These are phyloP conservation scores for Lunasporangiospora selenospora DNA, from an alignment of 192 early-diverging fungal species.

Conservation along the genomic window DNA sequence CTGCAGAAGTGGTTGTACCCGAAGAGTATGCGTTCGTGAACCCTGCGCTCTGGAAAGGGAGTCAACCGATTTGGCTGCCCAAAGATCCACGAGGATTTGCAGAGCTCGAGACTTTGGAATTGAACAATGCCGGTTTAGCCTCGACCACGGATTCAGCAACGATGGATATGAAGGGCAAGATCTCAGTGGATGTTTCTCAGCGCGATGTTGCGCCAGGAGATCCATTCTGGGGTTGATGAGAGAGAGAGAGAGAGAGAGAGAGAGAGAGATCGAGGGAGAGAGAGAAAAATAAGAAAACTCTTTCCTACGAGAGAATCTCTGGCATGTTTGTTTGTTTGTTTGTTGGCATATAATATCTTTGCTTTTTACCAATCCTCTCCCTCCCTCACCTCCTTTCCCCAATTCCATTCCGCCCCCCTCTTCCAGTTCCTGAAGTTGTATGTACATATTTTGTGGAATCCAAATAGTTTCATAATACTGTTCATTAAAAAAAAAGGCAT, in stretches of 20 bases:
- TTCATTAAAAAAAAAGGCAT: too few relatives aligned
- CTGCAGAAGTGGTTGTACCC: slow-evolving; percentile 6
- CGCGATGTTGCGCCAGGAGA: slow-evolving; percentile 20
- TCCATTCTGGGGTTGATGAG: slow-evolving; percentile 17
- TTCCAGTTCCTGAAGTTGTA: too few relatives aligned
- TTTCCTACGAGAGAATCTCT: too few relatives aligned
- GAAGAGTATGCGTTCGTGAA: slow-evolving; percentile 21
- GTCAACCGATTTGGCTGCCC: slow-evolving; percentile 21
- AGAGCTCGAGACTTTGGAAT: slow-evolving; percentile 20
- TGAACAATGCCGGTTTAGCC: slow-evolving; percentile 7
- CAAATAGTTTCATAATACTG: too few relatives aligned
- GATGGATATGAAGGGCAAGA: slow-evolving; percentile 16
- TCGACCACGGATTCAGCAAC: slow-evolving; percentile 17
- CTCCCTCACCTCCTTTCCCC: too few relatives aligned
- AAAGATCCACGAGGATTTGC: slow-evolving; percentile 26
- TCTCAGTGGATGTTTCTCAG: slow-evolving; percentile 4
- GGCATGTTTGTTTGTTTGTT: neutral
- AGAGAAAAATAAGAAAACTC: too few relatives aligned
- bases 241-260: too few relatives aligned
- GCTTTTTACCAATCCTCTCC: too few relatives aligned
- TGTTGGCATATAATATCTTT: neutral
- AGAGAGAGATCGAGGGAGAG: too few relatives aligned
- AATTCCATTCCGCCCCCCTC: too few relatives aligned
- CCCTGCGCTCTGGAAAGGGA: slow-evolving; percentile 14
- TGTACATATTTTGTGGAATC: too few relatives aligned